These are phyloP conservation scores for Recurvomyces mirabilis DNA, from an alignment of 495 filamentous ascomycete genomes.

Conservation along the genomic window DNA sequence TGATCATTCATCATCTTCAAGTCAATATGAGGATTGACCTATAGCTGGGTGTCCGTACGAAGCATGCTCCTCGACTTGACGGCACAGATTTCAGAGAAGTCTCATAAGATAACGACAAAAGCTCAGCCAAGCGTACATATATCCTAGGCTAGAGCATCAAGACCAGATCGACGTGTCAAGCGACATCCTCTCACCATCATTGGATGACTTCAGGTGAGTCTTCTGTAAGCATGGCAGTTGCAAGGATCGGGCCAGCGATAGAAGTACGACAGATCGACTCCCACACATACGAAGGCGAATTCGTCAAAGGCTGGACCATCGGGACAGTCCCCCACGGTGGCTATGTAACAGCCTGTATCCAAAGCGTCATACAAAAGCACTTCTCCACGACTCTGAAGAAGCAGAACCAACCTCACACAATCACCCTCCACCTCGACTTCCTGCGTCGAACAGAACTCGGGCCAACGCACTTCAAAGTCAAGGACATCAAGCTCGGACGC, in stretches of 20 bases:
- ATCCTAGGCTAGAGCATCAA: too few relatives aligned
- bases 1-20: too few relatives aligned
- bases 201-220: too few relatives aligned
- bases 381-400: constrained; percentile 51
- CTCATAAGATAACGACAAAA: too few relatives aligned
- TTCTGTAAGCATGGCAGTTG: too few relatives aligned
- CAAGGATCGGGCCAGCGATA: constrained; percentile 50
- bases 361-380: constrained; percentile 49
- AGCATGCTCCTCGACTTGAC: too few relatives aligned
- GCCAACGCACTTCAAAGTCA: constrained; percentile 49
- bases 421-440: constrained; percentile 63
- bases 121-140: too few relatives aligned
- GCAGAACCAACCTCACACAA: constrained; percentile 50
- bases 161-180: too few relatives aligned
- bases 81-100: too few relatives aligned
- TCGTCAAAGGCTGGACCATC: constrained; percentile 58
- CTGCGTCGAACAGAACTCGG: constrained; percentile 56
- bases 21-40: too few relatives aligned
- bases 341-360: constrained; percentile 56
- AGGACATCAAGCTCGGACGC: constrained; percentile 61
- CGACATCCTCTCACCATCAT: too few relatives aligned
- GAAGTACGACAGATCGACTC: constrained; percentile 42
- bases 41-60: too few relatives aligned
- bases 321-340: constrained; percentile 78
- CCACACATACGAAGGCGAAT: constrained; percentile 49